phyloP scores from a whole-genome alignment of 208 protist species.

The Trichomonas vaginalis region DNA sequence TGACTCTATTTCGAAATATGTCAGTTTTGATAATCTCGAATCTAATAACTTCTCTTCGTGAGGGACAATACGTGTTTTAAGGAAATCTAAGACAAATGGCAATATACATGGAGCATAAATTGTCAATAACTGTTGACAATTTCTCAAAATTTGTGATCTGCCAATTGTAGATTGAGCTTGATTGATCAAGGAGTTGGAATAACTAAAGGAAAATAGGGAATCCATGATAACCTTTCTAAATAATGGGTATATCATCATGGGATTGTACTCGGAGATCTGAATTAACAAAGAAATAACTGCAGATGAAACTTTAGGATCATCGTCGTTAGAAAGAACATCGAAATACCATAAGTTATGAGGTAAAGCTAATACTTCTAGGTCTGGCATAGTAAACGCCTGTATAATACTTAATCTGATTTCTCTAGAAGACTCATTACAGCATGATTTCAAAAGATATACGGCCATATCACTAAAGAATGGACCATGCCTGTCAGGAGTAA shows the following conservation, averaged over 20 bases:
- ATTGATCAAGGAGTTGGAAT: background rate
- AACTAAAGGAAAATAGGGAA: background rate
- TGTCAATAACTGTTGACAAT: background rate
- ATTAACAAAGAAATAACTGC: background rate
- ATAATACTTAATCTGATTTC: background rate
- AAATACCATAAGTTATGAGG: background rate
- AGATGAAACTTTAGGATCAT: background rate
- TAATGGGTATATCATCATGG: background rate
- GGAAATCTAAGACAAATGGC: background rate
- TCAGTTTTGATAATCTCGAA: background rate
- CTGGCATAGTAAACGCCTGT: background rate
- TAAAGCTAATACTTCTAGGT: background rate
- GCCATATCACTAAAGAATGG: background rate
- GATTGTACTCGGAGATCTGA: background rate
- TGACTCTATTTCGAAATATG: background rate
- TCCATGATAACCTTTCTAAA: background rate
- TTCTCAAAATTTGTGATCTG: background rate
- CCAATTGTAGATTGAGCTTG: background rate
- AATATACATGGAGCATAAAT: background rate
- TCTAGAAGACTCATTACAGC: background rate
- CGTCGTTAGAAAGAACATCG: background rate
- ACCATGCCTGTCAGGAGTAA: background rate
- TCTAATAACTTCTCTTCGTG: background rate
- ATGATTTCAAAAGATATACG: background rate
- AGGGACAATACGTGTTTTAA: background rate